Evolutionary conservation across 176 grass and related monocot species (phyloP).

Genomic region (Triticum timopheevii): DNA sequence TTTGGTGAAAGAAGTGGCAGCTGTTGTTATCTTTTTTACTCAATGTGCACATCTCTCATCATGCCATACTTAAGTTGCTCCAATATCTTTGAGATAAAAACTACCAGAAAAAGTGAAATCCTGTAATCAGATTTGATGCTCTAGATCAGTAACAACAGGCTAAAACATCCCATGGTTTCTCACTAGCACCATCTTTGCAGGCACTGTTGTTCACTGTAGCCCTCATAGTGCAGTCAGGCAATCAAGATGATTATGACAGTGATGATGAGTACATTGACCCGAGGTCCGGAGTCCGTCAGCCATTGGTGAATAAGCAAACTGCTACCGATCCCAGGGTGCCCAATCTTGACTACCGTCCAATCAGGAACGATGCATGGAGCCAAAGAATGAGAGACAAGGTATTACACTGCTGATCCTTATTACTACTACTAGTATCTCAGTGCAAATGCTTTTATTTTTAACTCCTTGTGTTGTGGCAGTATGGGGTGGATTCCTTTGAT

Average conservation of each 20-base stretch:
- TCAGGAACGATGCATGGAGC: slow-evolving; percentile 89
- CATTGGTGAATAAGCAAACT: slow-evolving; percentile 60
- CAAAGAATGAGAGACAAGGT: slow-evolving; percentile 93
- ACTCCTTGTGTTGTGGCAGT: slow-evolving; percentile 53
- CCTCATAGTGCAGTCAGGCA: slow-evolving; percentile 68
- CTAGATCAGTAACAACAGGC: not conserved
- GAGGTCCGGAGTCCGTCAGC: slow-evolving; percentile 52
- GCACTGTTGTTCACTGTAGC: slow-evolving; percentile 71
- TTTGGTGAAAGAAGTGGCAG: not conserved
- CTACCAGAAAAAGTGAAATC: not conserved
- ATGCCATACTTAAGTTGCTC: not conserved
- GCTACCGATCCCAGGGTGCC: slow-evolving; percentile 56
- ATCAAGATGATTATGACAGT: slow-evolving; percentile 69
- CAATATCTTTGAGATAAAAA: not conserved
- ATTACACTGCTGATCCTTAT: not conserved
- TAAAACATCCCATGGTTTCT: not conserved
- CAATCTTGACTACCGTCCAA: slow-evolving; percentile 80
- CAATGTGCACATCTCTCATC: not conserved
- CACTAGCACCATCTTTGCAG: slow-evolving; percentile 41
- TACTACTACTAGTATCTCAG: not conserved
- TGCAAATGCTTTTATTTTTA: not conserved
- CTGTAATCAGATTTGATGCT: not conserved
- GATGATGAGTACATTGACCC: slow-evolving; percentile 69
- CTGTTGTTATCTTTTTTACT: not conserved
- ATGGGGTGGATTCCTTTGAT: slow-evolving; percentile 70